Conservation (phyloP, 78 protist species). For the Monocercomonoides exilis region DNA sequence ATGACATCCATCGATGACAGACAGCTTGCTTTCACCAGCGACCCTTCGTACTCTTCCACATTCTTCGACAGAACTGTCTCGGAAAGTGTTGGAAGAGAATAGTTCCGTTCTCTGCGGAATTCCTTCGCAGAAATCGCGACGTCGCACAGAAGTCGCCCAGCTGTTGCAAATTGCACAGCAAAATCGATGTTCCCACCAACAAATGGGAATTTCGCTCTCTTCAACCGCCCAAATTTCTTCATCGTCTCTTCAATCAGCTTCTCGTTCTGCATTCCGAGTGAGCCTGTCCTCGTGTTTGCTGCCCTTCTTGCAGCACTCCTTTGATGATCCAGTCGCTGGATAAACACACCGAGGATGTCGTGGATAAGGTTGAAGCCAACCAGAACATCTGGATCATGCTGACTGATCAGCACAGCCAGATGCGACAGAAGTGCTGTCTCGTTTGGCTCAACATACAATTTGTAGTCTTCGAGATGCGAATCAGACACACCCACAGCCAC, state of each 20-base stretch:
- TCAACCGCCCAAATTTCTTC: neutral
- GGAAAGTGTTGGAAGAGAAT: neutral
- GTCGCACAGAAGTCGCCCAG: slow-evolving; percentile 9
- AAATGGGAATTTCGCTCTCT: neutral
- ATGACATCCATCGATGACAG: neutral
- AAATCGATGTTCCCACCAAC: neutral
- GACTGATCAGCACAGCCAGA: neutral
- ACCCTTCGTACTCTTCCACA: neutral
- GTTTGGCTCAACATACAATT: too few species aligned
- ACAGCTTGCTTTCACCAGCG: neutral
- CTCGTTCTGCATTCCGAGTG: neutral
- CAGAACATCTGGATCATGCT: neutral
- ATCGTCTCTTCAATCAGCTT: neutral
- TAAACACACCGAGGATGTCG: neutral
- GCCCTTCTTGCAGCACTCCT: too few species aligned
- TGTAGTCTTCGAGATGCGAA: too few species aligned
- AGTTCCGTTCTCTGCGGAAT: neutral
- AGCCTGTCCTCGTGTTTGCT: neutral
- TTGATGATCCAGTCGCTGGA: neutral
- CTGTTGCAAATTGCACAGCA: neutral
- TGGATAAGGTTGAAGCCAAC: neutral
- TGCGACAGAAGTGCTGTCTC: neutral
- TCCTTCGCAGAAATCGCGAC: neutral
- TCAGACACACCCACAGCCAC: too few species aligned
- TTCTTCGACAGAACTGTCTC: neutral